Percentiles rank a stretch among this genome's conserved stretches.
Evolutionary conservation across 148 eudicot genomes (phyloP).

Genomic region (Vaccinium vitisidaea): DNA sequence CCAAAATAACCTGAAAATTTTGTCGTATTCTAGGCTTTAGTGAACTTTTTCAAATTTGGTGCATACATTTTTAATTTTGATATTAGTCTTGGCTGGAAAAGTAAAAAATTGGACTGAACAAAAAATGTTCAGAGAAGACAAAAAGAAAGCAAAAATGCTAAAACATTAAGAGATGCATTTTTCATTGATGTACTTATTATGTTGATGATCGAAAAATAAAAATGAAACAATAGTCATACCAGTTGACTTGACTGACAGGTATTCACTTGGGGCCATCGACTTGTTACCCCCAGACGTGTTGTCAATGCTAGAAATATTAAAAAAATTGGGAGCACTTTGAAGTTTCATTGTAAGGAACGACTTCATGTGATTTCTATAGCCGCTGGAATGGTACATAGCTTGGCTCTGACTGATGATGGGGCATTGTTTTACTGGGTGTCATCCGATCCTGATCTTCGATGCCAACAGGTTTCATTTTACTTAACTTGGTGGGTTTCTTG

Average conservation of each 20-base stretch:
- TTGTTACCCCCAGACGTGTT: slow-evolving; percentile 92
- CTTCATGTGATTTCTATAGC: slow-evolving; percentile 79
- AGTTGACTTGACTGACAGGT: slow-evolving; percentile 50
- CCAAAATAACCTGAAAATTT: background rate
- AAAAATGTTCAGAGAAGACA: background rate
- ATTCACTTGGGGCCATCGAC: slow-evolving; percentile 98
- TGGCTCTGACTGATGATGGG: slow-evolving; percentile 89
- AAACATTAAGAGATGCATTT: background rate
- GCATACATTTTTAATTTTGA: background rate
- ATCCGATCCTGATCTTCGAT: slow-evolving; percentile 78
- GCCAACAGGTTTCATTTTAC: slow-evolving; percentile 70
- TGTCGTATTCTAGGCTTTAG: background rate
- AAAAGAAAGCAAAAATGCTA: background rate
- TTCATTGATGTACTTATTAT: background rate
- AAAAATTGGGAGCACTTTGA: slow-evolving; percentile 69
- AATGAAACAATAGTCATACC: background rate
- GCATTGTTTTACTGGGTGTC: slow-evolving; percentile 91
- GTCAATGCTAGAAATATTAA: slow-evolving; percentile 66
- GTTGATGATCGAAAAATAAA: background rate
- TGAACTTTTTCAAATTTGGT: background rate
- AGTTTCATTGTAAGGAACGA: slow-evolving; percentile 74
- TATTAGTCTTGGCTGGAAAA: background rate
- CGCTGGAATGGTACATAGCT: slow-evolving; percentile 89
- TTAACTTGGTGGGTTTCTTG: background rate
- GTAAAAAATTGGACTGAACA: background rate